A percentile compares a stretch with the other conserved stretches of the same genome.
These are phyloP conservation scores for Penicillium simplicissimum DNA, from an alignment of 495 filamentous ascomycete genomes.

Conservation along the genomic window DNA sequence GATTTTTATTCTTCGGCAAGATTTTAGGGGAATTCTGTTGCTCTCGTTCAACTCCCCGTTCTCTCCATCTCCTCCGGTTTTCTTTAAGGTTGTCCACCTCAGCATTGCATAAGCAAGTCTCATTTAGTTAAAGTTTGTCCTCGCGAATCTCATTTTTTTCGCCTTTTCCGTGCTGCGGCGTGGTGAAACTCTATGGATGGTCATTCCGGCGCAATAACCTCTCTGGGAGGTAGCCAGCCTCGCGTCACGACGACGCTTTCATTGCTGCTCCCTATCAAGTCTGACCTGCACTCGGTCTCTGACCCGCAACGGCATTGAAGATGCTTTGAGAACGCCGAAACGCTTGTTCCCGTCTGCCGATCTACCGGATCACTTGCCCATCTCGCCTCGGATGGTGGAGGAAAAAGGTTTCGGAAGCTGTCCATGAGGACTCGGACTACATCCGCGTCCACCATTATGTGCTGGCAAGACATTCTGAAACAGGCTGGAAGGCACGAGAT, in stretches of 20 bases:
- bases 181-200: conserved; percentile 12
- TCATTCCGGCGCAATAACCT: conserved; percentile 25
- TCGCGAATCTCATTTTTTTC: background rate
- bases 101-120: background rate
- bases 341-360: background rate
- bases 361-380: background rate
- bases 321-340: background rate
- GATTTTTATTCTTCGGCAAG: background rate
- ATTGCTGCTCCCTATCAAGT: background rate
- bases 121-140: background rate
- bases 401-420: background rate
- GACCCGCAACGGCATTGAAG: background rate
- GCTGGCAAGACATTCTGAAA: conserved; percentile 19
- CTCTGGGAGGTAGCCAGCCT: conserved; percentile 11
- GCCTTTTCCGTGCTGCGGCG: background rate
- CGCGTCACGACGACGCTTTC: conserved; percentile 5
- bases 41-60: background rate
- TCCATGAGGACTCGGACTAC: background rate
- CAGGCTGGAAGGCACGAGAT: conserved; percentile 3
- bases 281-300: background rate
- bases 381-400: background rate
- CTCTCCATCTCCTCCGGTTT: background rate
- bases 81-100: background rate
- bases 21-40: background rate
- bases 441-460: background rate